A percentile compares a stretch with the other conserved stretches of the same genome.
These are phyloP conservation scores for Castanea sativa DNA, from an alignment of 306 rosid genomes.

Conservation along the genomic window DNA sequence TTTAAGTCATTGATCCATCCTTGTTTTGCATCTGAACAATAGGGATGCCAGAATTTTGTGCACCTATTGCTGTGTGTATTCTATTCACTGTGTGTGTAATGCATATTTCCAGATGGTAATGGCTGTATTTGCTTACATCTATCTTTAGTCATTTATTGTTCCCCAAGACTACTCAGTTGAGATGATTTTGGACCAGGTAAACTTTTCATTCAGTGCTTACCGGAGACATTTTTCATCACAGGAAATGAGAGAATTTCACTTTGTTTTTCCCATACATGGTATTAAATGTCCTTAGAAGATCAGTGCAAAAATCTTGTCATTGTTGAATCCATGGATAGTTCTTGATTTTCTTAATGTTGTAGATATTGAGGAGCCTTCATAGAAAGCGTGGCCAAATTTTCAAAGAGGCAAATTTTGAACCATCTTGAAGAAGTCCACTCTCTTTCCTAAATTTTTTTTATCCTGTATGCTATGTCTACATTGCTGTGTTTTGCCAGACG, in stretches of 20 bases:
- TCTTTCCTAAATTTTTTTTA: too few relatives aligned
- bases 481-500: too few relatives aligned
- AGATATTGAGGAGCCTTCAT: conserved; percentile 82
- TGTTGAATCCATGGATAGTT: too few relatives aligned
- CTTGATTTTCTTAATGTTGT: not conserved
- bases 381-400: conserved; percentile 63
- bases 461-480: too few relatives aligned
- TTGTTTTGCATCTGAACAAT: too few relatives aligned
- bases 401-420: conserved; percentile 50
- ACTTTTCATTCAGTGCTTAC: too few relatives aligned
- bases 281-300: not conserved
- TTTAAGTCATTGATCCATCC: too few relatives aligned
- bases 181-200: conserved; percentile 81
- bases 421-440: conserved; percentile 21
- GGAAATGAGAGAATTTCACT: too few relatives aligned
- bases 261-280: not conserved
- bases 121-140: conserved; percentile 96
- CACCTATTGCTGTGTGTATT: too few relatives aligned
- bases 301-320: too few relatives aligned
- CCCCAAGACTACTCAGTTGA: conserved; percentile 72
- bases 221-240: too few relatives aligned
- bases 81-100: not conserved
- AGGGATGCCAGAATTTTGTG: too few relatives aligned
- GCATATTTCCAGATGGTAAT: conserved; percentile 71
- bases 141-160: conserved; percentile 90